Evolutionary conservation across 768 basidiomycete genomes (phyloP), one percentile per base, ranked within the genome.

Genomic region (Trametes sanguinea): DNA sequence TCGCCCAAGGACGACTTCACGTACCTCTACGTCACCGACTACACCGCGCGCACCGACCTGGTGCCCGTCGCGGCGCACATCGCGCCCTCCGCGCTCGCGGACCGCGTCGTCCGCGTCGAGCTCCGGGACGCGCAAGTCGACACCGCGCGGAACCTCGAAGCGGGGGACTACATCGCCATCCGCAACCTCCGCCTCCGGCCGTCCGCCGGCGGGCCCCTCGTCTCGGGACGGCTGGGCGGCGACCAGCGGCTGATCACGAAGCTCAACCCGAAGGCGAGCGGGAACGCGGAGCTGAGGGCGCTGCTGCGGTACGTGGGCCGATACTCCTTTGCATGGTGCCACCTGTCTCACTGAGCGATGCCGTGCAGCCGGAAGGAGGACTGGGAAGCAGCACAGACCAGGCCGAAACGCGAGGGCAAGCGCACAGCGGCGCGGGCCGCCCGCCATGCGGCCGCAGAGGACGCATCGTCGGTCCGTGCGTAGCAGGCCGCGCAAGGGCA

Each of bases 11-110:
- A 74, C 16, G 70, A 74, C 30, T 69, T 70, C 29, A 72, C 78
- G 4, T 77, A 74, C 51, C 71, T 89, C 42, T 85, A 81, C 62
- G 82, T 86, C 35, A 89, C 87, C 7, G 89, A 90, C 70, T 90
- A 88, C 67, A 87, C 87, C 1, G 69, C 74, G 3, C 80, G 86
- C 55, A 65, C 77, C 3, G 72, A 80, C 53, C 73, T 88, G 39
- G 67, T 73, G 4, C 62, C 71, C n/a, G 60, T 69, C 3, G 59
- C 67, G 17, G 64, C 71, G 10, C 64, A 73, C 9, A 72, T 74
- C 51, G 67, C 73, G 27, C 74, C 78, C 2, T 57, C 54, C n/a
- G 75, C 76, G n/a, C 76, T 85, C n/a, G 74, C 80, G 40, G 80
- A 81, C 16, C 76, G 75, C 27, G 75, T 87, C 29, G 68, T 87